Conservation (phyloP, 306 rosid genomes). For the Lathyrus oleraceus region DNA sequence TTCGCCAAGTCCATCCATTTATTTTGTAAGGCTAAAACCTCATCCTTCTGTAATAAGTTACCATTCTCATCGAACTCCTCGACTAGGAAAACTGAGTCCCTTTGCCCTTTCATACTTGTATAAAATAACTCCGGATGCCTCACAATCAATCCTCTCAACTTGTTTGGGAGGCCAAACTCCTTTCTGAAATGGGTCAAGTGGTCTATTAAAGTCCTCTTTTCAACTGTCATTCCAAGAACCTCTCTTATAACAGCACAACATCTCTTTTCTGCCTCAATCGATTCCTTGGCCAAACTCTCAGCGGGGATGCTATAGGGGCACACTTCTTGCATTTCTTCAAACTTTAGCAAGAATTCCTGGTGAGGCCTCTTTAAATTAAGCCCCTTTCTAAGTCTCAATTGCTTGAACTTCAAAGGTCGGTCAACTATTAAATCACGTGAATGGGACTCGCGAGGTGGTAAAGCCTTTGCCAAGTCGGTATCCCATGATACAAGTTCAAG, state of each 20-base stretch:
- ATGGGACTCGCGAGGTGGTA: slow-evolving; percentile 45
- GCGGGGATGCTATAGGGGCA: slow-evolving; percentile 67
- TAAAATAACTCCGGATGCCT: slow-evolving; percentile 92
- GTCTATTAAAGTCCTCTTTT: slow-evolving; percentile 80
- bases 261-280: slow-evolving; percentile 86
- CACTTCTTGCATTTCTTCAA: slow-evolving; percentile 70
- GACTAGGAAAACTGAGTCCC: slow-evolving; percentile 79
- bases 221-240: slow-evolving; percentile 73
- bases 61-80: slow-evolving; percentile 88
- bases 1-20: slow-evolving; percentile 67
- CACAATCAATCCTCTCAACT: slow-evolving; percentile 78
- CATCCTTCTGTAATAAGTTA: slow-evolving; percentile 63
- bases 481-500: slow-evolving; percentile 89
- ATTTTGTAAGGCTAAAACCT: slow-evolving; percentile 50
- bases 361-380: slow-evolving; percentile 76
- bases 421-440: slow-evolving; percentile 71
- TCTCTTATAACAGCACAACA: slow-evolving; percentile 83
- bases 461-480: slow-evolving; percentile 57
- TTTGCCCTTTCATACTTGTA: slow-evolving; percentile 80
- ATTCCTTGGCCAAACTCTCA: slow-evolving; percentile 50
- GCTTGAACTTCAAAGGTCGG: slow-evolving; percentile 90
- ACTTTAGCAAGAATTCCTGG: slow-evolving; percentile 70
- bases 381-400: slow-evolving; percentile 77
- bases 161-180: slow-evolving; percentile 84
- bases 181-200: slow-evolving; percentile 91